Evolutionary conservation across 108 stramenopile species (phyloP).

Genomic region (Asterionellopsis glacialis): DNA sequence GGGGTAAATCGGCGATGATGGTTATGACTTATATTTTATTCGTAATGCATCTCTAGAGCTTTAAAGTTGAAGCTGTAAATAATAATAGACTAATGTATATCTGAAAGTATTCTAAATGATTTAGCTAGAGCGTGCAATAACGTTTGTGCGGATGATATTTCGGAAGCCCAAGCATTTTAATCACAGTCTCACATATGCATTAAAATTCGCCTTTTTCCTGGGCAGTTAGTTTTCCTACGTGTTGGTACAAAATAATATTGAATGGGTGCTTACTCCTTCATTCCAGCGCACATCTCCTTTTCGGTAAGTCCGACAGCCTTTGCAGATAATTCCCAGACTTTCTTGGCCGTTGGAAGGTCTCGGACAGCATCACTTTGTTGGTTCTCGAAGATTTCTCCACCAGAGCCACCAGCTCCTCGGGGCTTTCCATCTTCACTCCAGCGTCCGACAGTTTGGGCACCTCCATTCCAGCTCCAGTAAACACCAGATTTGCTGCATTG

Average conservation of each 20-base stretch:
- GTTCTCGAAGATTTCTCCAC: constrained; percentile 93
- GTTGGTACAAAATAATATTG: too few species aligned
- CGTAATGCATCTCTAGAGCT: too few species aligned
- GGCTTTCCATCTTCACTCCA: constrained; percentile 80
- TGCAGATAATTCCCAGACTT: constrained; percentile 88
- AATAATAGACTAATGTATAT: not conserved
- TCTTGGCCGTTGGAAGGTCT: constrained; percentile 66
- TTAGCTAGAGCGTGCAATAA: not conserved
- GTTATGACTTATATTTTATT: too few species aligned
- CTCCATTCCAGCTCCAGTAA: constrained; percentile 98
- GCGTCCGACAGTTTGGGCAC: constrained; percentile 82
- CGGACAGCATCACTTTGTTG: constrained; percentile 80
- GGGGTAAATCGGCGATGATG: too few species aligned
- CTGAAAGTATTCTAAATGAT: not conserved
- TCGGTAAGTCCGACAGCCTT: constrained; percentile 65
- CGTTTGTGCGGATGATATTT: constrained; percentile 1
- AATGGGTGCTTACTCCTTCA: constrained; percentile 3
- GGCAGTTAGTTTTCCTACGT: too few species aligned
- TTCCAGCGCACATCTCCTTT: constrained; percentile 75
- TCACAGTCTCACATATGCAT: too few species aligned
- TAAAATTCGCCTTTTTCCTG: too few species aligned
- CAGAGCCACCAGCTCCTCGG: constrained; percentile 89
- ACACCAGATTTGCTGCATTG: constrained; percentile 78
- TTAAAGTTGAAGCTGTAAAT: too few species aligned
- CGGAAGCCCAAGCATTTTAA: not conserved